Conservation (phyloP, 140 eudicot genomes). For the Flaveria floridana region DNA sequence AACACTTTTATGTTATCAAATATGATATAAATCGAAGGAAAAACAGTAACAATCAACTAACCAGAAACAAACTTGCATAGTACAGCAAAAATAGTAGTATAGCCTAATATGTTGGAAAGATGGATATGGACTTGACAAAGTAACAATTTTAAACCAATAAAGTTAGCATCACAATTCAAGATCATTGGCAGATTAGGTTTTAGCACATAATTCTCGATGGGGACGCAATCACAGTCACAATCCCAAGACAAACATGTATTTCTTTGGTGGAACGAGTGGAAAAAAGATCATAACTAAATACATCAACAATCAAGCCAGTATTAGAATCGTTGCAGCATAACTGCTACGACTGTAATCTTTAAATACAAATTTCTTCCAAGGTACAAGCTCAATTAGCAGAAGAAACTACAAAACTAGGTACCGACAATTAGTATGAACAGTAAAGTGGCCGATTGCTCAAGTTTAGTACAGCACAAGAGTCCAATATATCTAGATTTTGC, state of each 20-base stretch:
- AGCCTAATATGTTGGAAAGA: too few relatives aligned
- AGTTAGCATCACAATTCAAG: background rate
- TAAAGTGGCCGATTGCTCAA: background rate
- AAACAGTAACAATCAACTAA: background rate
- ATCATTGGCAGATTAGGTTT: too few relatives aligned
- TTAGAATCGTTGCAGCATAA: background rate
- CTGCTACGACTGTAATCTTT: background rate
- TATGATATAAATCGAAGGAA: background rate
- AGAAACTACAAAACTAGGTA: background rate
- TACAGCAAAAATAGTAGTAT: background rate
- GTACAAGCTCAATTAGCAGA: background rate
- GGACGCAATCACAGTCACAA: background rate
- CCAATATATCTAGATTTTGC: too few relatives aligned
- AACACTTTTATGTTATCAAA: background rate
- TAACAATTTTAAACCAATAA: background rate
- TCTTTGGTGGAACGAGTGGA: background rate
- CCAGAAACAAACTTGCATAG: slow-evolving; percentile 8
- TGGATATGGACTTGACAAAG: background rate
- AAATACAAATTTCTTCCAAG: background rate
- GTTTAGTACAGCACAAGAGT: too few relatives aligned
- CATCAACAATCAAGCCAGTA: background rate
- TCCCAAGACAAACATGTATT: background rate
- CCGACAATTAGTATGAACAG: background rate
- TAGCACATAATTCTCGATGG: background rate
- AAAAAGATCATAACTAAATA: background rate